Evolutionary conservation across 2,329 filamentous ascomycete genomes (phyloP), one percentile per base, ranked within the genome.

Genomic region (Colletotrichum godetiae): DNA sequence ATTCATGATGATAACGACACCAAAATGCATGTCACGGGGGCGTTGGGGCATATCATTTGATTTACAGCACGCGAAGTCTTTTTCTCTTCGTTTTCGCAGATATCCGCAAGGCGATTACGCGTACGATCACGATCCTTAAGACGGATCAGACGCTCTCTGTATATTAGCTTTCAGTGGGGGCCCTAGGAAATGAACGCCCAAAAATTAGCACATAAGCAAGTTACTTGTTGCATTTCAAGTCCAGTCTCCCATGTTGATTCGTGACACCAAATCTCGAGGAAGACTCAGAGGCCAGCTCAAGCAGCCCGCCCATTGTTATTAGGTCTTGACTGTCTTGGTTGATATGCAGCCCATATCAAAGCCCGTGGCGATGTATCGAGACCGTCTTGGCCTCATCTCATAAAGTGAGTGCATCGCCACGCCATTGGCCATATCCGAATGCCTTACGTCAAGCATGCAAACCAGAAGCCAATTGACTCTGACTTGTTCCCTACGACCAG

Each of bases 11-110:
- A 73, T 65, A 67, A 73, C 33, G 27, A 35, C 42, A 49, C 42
- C 56, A 70, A 68, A 67, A 62, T 59, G 62, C 72, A 72, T 74
- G 57, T 29, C 59, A 35, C 22, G 52, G 67, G 22, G 72, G 72
- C 61, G 68, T 67, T 61, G 57, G 62, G 35, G 24, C 57, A 62
- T 57, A 42, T 15, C 19, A 37, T 27, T 31, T 29, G 49, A 19
- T 42, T 42, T 42, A 27, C 5, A 66, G 52, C 22, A 56, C 29
- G 61, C 49, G 52, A 33, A 55, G 57, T 49, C 31, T 29, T 27
- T 27, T 53, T 67, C 13, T 62, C 33, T 33, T 56, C 46, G 46
- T 64, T 59, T 29, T 69, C 42, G 67, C 60, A 67, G 33, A 72
- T 53, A 65, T 63, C 19, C 37, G 53, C 61, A 67, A 67, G 29